Conservation (phyloP, 225 moss, liverwort and hornwort species). For the Marchantia polymorpha region DNA sequence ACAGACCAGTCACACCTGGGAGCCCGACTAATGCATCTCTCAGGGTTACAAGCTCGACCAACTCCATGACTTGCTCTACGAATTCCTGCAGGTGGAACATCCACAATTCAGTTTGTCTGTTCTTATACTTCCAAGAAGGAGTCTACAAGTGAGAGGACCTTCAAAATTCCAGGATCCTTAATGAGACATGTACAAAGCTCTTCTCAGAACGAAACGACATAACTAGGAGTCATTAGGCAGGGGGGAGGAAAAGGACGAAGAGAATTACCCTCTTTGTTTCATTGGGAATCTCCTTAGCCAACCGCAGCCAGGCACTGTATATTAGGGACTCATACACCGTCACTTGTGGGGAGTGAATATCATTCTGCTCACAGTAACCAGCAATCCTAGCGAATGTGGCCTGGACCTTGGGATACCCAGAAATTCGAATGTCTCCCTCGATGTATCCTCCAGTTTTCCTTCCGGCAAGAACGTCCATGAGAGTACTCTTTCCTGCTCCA, state of each 20-base stretch:
- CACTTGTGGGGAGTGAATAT: constrained; percentile 37
- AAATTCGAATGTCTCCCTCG: constrained; percentile 36
- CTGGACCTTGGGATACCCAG: constrained; percentile 34
- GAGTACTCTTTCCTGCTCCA: constrained; percentile 40
- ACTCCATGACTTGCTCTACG: constrained; percentile 66
- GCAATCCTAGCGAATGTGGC: constrained; percentile 33
- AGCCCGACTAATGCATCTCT: constrained; percentile 54
- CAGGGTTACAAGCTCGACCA: constrained; percentile 55
- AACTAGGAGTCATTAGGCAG: neutral
- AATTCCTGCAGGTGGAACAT: constrained; percentile 46
- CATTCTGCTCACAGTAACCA: constrained; percentile 40
- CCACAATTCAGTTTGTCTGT: neutral
- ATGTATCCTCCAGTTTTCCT: constrained; percentile 38
- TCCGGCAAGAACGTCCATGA: constrained; percentile 43
- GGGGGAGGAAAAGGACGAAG: neutral
- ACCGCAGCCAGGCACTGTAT: constrained; percentile 37
- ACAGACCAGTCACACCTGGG: constrained; percentile 62
- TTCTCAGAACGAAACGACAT: too few relatives aligned
- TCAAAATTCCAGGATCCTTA: neutral
- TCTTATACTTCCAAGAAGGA: neutral
- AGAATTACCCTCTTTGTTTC: constrained; percentile 4
- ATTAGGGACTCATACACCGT: constrained; percentile 35
- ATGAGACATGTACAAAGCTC: too few relatives aligned
- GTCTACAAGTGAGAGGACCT: neutral
- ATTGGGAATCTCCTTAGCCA: constrained; percentile 8